These are phyloP conservation scores for Aspergillus niger DNA, from an alignment of 2,329 filamentous ascomycete genomes.

Conservation along the genomic window DNA sequence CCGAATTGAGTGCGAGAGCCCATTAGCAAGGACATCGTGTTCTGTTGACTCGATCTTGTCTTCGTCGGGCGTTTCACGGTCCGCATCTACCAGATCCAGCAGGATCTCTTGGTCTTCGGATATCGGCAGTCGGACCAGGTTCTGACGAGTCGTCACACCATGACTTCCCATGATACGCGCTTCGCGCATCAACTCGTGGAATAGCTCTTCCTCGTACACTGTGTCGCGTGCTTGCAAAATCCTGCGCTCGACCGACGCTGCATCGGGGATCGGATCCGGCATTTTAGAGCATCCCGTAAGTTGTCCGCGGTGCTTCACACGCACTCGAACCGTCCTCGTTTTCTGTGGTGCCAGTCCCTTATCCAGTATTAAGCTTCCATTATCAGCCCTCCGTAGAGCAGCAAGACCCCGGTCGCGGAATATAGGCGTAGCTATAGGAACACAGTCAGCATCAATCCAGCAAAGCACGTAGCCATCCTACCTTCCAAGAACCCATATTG, in stretches of 20 bases:
- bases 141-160: constrained; percentile 65
- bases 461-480: constrained; percentile 30
- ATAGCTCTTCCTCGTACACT: constrained; percentile 70
- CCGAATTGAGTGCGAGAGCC: constrained; percentile 67
- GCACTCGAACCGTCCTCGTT: constrained; percentile 66
- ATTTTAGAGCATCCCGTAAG: constrained; percentile 58
- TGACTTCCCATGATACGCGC: constrained; percentile 71
- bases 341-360: constrained; percentile 54
- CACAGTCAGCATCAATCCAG: constrained; percentile 4
- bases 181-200: constrained; percentile 85
- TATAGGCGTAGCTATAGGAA: constrained; percentile 50
- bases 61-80: constrained; percentile 38
- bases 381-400: constrained; percentile 70
- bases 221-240: constrained; percentile 51
- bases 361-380: constrained; percentile 76
- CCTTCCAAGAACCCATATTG: constrained; percentile 85
- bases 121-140: constrained; percentile 59
- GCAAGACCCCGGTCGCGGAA: constrained; percentile 75
- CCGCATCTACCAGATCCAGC: constrained; percentile 67
- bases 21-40: constrained; percentile 59
- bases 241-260: constrained; percentile 39
- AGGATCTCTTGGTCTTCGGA: constrained; percentile 60
- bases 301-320: constrained; percentile 60
- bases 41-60: constrained; percentile 29
- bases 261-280: constrained; percentile 18